A percentile compares a stretch with the other conserved stretches of the same genome.
These are phyloP conservation scores for Falciphora oryzae DNA, from an alignment of 2,329 filamentous ascomycete genomes.

Conservation along the genomic window DNA sequence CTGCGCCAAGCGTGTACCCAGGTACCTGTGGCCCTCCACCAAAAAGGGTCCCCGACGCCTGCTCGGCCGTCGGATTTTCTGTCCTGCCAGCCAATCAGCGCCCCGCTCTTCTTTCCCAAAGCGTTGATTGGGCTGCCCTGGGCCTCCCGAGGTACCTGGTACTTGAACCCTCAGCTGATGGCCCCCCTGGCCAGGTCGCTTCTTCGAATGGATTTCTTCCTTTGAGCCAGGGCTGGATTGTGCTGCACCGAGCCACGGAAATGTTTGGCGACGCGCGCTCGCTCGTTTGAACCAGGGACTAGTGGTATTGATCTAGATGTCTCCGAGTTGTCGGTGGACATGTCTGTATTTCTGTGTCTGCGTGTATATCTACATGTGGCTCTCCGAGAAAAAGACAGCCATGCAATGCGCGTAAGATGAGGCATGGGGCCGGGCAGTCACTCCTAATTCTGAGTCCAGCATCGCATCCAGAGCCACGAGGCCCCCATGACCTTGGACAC, in stretches of 20 bases:
- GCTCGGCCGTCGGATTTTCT: slow-evolving; percentile 15
- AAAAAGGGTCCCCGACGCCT: slow-evolving; percentile 6
- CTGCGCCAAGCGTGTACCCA: slow-evolving; percentile 8
- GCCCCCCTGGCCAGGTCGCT: neutral
- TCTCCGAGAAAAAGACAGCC: neutral
- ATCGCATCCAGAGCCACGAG: neutral
- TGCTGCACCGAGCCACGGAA: no score
- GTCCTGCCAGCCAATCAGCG: slow-evolving; percentile 17
- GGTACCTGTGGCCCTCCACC: slow-evolving; percentile 3
- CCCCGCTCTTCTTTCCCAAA: slow-evolving; percentile 7
- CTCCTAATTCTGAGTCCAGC: neutral
- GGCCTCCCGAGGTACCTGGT: slow-evolving; percentile 1
- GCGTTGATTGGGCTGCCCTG: neutral
- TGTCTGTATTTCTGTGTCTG: no score
- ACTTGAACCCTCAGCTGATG: neutral
- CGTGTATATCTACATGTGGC: no score
- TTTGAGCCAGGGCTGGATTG: no score
- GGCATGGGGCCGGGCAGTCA: neutral
- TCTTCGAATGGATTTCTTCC: neutral
- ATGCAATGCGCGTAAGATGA: neutral
- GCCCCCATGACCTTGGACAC: neutral
- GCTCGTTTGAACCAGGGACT: no score
- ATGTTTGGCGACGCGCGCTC: no score
- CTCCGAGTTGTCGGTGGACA: no score
- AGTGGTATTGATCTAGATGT: no score